Conservation (phyloP, 768 basidiomycete species). For the Serpula lacrymans region DNA sequence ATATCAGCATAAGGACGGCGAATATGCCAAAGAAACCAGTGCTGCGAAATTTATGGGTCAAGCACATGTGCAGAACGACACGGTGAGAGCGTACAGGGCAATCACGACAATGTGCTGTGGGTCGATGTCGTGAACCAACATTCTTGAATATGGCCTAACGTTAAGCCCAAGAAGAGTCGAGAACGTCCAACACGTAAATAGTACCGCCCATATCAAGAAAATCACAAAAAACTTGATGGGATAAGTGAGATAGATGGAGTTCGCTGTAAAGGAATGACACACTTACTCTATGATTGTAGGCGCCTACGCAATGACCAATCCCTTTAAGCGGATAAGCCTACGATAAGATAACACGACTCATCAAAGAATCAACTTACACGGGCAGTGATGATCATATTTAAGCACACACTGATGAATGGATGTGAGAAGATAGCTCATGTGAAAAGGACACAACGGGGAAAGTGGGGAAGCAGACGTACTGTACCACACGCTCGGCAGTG, state of each 20-base stretch:
- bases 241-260: constrained; percentile 4
- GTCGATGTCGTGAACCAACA: constrained; percentile 39
- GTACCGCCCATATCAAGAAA: constrained; percentile 61
- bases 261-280: background rate
- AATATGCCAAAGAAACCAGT: constrained; percentile 73
- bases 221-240: constrained; percentile 73
- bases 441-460: constrained; percentile 1
- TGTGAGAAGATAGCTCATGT: background rate
- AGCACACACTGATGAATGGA: constrained; percentile 60
- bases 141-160: constrained; percentile 28
- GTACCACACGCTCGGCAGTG: constrained; percentile 84
- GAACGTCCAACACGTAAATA: constrained; percentile 65
- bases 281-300: constrained; percentile 81
- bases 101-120: constrained; percentile 70
- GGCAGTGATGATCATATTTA: constrained; percentile 88
- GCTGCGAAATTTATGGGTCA: constrained; percentile 33
- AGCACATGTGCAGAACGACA: background rate
- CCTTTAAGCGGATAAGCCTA: constrained; percentile 37
- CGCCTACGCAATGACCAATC: constrained; percentile 95
- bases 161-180: constrained; percentile 55
- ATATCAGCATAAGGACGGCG: constrained; percentile 48
- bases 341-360: background rate
- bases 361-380: constrained; percentile 49
- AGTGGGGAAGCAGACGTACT: constrained; percentile 37
- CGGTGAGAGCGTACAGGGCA: constrained; percentile 55